Conservation (phyloP, 2,329 filamentous ascomycete genomes). For the Paramyrothecium roridum region DNA sequence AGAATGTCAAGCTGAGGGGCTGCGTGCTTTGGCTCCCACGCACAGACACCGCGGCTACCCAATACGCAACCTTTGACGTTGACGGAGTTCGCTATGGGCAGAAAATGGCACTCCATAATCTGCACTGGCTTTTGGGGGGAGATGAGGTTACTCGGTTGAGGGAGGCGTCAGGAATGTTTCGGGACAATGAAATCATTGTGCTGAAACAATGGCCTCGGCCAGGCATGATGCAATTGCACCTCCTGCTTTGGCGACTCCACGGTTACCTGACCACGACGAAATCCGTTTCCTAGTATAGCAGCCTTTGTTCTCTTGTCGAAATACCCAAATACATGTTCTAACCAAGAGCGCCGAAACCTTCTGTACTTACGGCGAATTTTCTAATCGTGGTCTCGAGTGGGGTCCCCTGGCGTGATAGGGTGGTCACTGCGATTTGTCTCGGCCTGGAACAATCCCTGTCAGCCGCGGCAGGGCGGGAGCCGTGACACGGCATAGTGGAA, state of each 20-base stretch:
- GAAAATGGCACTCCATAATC: conserved; percentile 50
- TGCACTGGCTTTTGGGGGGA: conserved; percentile 47
- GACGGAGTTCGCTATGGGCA: conserved; percentile 25
- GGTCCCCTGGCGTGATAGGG: neutral
- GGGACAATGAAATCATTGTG: conserved; percentile 37
- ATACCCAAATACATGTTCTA: too few relatives aligned
- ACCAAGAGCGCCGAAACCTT: too few relatives aligned
- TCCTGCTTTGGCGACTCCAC: conserved; percentile 56
- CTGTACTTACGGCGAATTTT: too few relatives aligned
- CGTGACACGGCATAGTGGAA: too few relatives aligned
- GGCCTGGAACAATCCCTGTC: neutral
- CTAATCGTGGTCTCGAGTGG: neutral
- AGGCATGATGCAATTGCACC: conserved; percentile 41
- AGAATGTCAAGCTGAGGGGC: conserved; percentile 34
- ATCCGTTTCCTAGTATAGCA: neutral
- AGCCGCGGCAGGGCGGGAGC: neutral
- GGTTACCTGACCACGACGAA: conserved; percentile 39
- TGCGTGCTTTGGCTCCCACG: conserved; percentile 41
- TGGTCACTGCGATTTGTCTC: neutral
- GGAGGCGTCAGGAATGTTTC: conserved; percentile 27
- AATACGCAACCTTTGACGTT: conserved; percentile 44
- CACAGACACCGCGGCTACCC: conserved; percentile 20
- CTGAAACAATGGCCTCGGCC: conserved; percentile 32
- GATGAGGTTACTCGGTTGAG: conserved; percentile 39
- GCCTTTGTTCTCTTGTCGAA: too few relatives aligned